Percentiles rank a stretch among this genome's conserved stretches.
phyloP scores from a whole-genome alignment of 2,329 filamentous ascomycete species.

The Metarhizium brunneum region DNA sequence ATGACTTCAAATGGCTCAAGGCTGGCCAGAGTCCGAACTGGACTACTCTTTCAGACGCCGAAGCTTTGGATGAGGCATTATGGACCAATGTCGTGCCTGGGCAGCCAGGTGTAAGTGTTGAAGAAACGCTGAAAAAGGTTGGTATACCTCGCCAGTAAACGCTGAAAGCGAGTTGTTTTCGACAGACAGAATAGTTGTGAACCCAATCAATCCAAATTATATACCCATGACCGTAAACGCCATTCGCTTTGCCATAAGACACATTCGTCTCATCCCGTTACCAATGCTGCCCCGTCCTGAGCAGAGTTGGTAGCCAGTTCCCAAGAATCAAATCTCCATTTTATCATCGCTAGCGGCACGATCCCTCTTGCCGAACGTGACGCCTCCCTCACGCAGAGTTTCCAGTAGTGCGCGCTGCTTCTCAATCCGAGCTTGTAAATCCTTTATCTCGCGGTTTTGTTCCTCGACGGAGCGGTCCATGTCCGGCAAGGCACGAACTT shows the following conservation, averaged over 20 bases:
- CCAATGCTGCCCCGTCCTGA: neutral
- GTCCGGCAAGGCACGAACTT: conserved; percentile 59
- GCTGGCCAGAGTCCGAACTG: conserved; percentile 82
- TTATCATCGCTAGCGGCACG: conserved; percentile 18
- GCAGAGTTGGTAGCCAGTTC: neutral
- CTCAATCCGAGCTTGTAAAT: conserved; percentile 54
- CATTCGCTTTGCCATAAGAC: conserved; percentile 3
- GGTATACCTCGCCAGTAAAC: conserved; percentile 23
- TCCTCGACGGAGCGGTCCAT: conserved; percentile 57
- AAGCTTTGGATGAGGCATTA: conserved; percentile 49
- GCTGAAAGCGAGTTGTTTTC: neutral
- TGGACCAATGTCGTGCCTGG: conserved; percentile 65
- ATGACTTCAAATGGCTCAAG: conserved; percentile 98
- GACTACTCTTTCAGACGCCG: conserved; percentile 54
- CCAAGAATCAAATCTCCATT: conserved; percentile 29
- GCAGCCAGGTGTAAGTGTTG: conserved; percentile 49
- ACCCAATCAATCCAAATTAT: neutral
- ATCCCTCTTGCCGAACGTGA: conserved; percentile 23
- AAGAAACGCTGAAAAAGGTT: conserved; percentile 53
- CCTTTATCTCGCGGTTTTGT: conserved; percentile 61
- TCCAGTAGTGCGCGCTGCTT: conserved; percentile 52
- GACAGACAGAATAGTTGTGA: neutral
- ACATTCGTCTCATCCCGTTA: neutral
- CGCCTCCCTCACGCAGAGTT: conserved; percentile 38
- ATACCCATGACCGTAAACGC: conserved; percentile 6